Percentiles rank a stretch among this genome's conserved stretches.
phyloP scores from a whole-genome alignment of 2,329 filamentous ascomycete genomes.

The Sphaerostilbella broomeana region DNA sequence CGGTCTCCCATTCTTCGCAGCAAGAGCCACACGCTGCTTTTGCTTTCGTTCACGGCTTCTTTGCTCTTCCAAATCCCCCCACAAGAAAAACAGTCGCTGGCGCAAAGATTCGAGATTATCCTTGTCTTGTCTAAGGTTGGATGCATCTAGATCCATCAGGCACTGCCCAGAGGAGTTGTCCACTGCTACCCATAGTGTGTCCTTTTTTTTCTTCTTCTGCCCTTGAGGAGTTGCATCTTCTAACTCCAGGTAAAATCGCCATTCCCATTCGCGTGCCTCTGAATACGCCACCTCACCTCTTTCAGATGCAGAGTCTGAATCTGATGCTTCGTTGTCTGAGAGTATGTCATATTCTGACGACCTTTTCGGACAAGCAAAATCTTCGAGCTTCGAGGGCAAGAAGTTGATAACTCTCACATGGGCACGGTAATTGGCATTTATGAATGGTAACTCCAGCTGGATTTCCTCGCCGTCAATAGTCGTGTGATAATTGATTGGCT shows the following conservation, averaged over 20 bases:
- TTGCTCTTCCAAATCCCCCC: slow-evolving; percentile 77
- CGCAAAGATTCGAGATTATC: slow-evolving; percentile 47
- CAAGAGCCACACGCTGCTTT: slow-evolving; percentile 15
- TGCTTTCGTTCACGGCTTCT: slow-evolving; percentile 37
- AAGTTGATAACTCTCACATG: slow-evolving; percentile 78
- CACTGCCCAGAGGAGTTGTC: slow-evolving; percentile 48
- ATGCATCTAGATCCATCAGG: slow-evolving; percentile 42
- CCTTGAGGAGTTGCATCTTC: slow-evolving; percentile 53
- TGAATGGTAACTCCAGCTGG: slow-evolving; percentile 57
- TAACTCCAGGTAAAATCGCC: slow-evolving; percentile 74
- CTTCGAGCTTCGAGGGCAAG: slow-evolving; percentile 59
- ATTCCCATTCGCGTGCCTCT: slow-evolving; percentile 56
- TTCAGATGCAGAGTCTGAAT: slow-evolving; percentile 5
- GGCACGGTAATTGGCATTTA: slow-evolving; percentile 63
- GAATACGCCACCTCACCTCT: not conserved
- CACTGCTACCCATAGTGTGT: slow-evolving; percentile 62
- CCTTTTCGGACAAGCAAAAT: slow-evolving; percentile 55
- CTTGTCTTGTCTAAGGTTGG: slow-evolving; percentile 48
- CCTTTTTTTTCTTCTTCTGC: slow-evolving; percentile 28
- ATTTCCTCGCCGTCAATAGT: slow-evolving; percentile 33
- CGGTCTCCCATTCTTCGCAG: slow-evolving; percentile 24
- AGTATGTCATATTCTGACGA: slow-evolving; percentile 43
- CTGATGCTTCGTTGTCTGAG: slow-evolving; percentile 34
- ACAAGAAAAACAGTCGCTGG: slow-evolving; percentile 69
- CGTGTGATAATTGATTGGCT: slow-evolving; percentile 35